Evolutionary conservation across 163 green algal genomes (phyloP), one percentile per base, ranked within the genome.

Genomic region (Prototheca wickerhamii): DNA sequence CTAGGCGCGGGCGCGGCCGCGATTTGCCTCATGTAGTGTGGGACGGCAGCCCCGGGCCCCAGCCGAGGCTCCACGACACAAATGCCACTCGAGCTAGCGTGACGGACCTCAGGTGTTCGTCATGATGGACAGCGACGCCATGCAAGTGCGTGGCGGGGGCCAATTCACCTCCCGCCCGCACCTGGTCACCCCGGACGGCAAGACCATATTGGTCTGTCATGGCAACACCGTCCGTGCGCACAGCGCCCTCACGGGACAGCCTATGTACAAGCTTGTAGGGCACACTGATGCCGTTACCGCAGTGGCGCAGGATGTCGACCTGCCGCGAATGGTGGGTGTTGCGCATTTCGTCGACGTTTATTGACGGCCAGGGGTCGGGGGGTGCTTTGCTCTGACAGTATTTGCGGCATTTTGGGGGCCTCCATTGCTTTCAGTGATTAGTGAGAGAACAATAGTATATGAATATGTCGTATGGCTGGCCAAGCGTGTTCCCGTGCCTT

Each of bases 251-350:
- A 78, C 72, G 0, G 76, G 70, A 8, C 72, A 84, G 65, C 68
- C 67, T 2, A 46, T 86, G 3, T 68, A 68, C n/a, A 50, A 40
- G 33, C 60, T 88, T 1, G 42, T 60, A 23, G 77, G 75, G 2
- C 82, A 89, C 35, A 64, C 43, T 2, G 77, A 33, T 18, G 73
- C 81, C 20, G 73, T 89, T 5, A 89, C 80, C 0, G 56, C 68
- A 37, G 66, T 86, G 5, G 49, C 61, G 1, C 49, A 77, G 50
- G 61, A 86, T 63, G n/a, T 62, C 18, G 20, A 50, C 12, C 18
- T 8, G 30, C n/a, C 21, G 3, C 8, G 56, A 62, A 20, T 62
- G 20, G 33, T 35, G 30, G 17, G 34, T 26, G 1, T 20, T 15
- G 30, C 18, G 56, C 20, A 17, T 30, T 1, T 40, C 7, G 12